Base-by-base conservation (phyloP, 2,329 filamentous ascomycete species). In the Metarhizium robertsii region DNA sequence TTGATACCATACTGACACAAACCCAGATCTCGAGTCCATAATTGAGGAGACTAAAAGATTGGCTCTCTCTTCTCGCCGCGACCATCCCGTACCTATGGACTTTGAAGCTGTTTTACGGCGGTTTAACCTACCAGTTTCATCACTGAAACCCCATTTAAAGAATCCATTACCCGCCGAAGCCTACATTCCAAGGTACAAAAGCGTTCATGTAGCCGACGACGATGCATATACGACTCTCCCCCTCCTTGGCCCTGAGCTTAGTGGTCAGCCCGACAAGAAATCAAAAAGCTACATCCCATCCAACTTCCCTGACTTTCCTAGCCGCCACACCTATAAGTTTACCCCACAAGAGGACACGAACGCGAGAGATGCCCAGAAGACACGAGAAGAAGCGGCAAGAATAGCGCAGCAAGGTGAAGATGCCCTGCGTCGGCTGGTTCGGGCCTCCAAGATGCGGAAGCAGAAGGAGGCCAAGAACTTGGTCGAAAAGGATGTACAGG, bases 401-500 rank as follows among this genome's bases (percentile, higher is more conserved):
- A 80, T 81, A 49, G 80, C 82, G 8, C 79, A 82, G 61, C 81
- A 84, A 59, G 82, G 79, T 2, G 83, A 86, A 64, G 79, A 82
- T 58, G 83, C 83, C 1, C 70, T 86, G 3, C 71, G 83, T 32
- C 72, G 78, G 7, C 71, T 86, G 18, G 79, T 84, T 32, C 76
- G 81, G 25, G 81, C 83, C 18, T 81, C 80, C 55, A 86, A 86
- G 67, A 79, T 82, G 61, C 80, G 82, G 52, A 82, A 81, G 61
- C 81, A 85, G 61, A 85, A 85, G 65, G 83, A 85, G 62, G 77
- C 84, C 47, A 82, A 79, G 61, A 73, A 76, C 2, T 67, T 79
- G 2, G 81, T 83, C 2, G 74, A 80, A 60, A 74, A 75, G 54
- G 76, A 83, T 61, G 65, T 70, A 2, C 69, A 76, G 20, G 79